These are phyloP conservation scores for Cronartium quercuum DNA, from an alignment of 1,284 basidiomycete genomes.

Conservation along the genomic window DNA sequence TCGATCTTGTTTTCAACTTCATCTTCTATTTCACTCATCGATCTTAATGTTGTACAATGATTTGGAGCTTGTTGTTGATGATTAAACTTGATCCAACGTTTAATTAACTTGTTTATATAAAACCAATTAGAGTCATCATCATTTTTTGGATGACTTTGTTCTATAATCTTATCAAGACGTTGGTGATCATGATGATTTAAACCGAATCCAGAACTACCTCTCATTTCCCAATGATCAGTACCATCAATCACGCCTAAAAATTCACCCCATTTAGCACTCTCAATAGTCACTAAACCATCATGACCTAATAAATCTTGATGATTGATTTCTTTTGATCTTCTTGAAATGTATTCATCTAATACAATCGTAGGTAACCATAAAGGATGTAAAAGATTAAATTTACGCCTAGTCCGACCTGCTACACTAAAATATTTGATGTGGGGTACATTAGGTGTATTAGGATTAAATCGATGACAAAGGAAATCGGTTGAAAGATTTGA, in stretches of 20 bases:
- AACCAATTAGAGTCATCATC: constrained; percentile 5
- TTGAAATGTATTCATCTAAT: constrained; percentile 64
- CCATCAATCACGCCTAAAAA: constrained; percentile 78
- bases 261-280: constrained; percentile 85
- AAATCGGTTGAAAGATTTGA: constrained; percentile 85
- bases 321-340: constrained; percentile 55
- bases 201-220: constrained; percentile 62
- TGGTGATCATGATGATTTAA: constrained; percentile 31
- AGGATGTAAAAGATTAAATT: constrained; percentile 80
- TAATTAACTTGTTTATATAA: constrained; percentile 28
- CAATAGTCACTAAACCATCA: constrained; percentile 85
- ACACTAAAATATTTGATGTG: constrained; percentile 86
- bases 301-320: constrained; percentile 78
- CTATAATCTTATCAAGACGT: constrained; percentile 36
- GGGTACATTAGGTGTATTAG: constrained; percentile 69
- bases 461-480: constrained; percentile 82
- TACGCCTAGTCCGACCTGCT: constrained; percentile 63
- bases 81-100: constrained; percentile 13
- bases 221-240: constrained; percentile 93
- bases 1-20: not conserved
- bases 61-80: not conserved
- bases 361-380: constrained; percentile 95
- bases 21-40: not conserved
- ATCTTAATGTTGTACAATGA: not conserved
- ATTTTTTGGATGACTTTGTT: not conserved